Evolutionary conservation across 495 filamentous ascomycete species (phyloP), one percentile per base, ranked within the genome.

Genomic region (Penicillium waksmanii): DNA sequence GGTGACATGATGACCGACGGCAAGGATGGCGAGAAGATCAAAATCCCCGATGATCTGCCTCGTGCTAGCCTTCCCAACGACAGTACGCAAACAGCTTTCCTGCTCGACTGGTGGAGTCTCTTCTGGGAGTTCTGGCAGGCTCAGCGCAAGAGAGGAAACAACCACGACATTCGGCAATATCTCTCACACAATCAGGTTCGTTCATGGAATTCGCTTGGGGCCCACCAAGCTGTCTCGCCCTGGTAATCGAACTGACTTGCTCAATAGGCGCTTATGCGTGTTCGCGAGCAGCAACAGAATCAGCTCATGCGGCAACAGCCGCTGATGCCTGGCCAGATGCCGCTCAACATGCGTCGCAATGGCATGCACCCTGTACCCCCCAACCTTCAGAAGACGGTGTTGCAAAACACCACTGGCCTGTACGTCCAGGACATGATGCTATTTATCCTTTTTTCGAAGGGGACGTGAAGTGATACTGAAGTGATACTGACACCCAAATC

Each of bases 81-180:
- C 63, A 80, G 76, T 23, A 77, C 81, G 10, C 86, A 91, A 17
- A 88, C 85, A 15, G 90, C 89, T 25, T 97, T 98, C 65, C 80
- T 98, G 12, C 85, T 89, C 49, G 94, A 97, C 59, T 98, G 95
- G 95, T 98, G 96, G 75, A 90, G 86, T 69, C 80, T 96, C 35
- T 98, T 98, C 73, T 98, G 91, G 93, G 95, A 98, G 62, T 91
- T 98, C 67, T 96, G 88, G 66, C 84, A 83, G 66, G 90, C 91
- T 49, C 87, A 89, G 66, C 86, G 89, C 58, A 84, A 83, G 61
- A 83, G 85, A 68, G 79, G 77, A n/a, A 80, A 73, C 62, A 79
- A 66, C 56, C 71, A 77, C 42, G 79, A 80, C 54, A 85, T 89
- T 33, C 79, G 78, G 54, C 84, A 87, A 73, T 93, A 94, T 72